A percentile compares a stretch with the other conserved stretches of the same genome.
phyloP scores from a whole-genome alignment of 1,284 basidiomycete genomes.

The Melampsora americana region DNA sequence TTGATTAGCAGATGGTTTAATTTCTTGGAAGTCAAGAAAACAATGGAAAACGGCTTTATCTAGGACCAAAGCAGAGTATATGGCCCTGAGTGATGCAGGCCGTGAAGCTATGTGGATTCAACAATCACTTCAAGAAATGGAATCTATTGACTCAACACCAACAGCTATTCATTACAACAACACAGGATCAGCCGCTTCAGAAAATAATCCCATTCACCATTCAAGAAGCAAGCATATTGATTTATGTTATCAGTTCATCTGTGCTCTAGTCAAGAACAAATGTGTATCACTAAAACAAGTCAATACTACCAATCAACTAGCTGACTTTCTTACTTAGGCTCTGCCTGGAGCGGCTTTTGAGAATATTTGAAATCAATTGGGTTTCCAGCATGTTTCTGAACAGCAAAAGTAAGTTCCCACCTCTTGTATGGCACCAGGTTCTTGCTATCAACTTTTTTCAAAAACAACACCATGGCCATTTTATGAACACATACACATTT shows the following conservation, averaged over 20 bases:
- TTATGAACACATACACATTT: not conserved
- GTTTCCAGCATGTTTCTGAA: too few relatives aligned
- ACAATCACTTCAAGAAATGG: not conserved
- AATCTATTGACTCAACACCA: not conserved
- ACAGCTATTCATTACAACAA: not conserved
- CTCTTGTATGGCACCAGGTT: not conserved
- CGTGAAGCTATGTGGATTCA: not conserved
- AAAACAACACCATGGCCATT: not conserved
- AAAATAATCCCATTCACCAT: not conserved
- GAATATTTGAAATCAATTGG: not conserved
- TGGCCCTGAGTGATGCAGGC: not conserved
- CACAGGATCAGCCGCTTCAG: not conserved
- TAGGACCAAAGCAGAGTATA: not conserved
- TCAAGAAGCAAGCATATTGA: not conserved
- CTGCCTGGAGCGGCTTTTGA: not conserved
- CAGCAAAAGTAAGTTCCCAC: too few relatives aligned
- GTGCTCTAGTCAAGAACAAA: not conserved
- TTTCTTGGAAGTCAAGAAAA: constrained; percentile 1
- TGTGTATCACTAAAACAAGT: not conserved
- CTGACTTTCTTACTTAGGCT: not conserved
- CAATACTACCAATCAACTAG: not conserved
- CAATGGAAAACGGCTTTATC: not conserved
- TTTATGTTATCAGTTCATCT: not conserved
- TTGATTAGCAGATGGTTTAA: not conserved
- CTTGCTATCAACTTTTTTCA: not conserved